Percentiles rank a stretch among this genome's conserved stretches.
phyloP scores from a whole-genome alignment of 2,329 filamentous ascomycete genomes.

The Fusarium sp. region DNA sequence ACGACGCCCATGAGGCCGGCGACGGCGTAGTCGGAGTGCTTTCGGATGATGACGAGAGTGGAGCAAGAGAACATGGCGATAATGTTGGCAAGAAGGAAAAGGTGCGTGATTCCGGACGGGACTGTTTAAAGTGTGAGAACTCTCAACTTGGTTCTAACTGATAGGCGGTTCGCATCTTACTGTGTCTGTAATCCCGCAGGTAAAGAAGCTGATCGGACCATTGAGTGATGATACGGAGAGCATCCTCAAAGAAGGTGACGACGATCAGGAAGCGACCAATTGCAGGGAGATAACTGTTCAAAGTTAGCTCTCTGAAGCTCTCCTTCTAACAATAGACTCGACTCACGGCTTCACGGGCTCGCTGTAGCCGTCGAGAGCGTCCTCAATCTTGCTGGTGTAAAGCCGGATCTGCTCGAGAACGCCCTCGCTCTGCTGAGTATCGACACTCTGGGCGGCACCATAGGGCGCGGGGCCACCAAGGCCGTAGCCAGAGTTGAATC shows the following conservation, averaged over 20 bases:
- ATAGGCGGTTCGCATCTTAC: constrained; percentile 63
- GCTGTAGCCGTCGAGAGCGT: constrained; percentile 83
- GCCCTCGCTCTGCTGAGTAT: constrained; percentile 68
- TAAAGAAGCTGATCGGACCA: constrained; percentile 95
- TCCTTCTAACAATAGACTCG: constrained; percentile 7
- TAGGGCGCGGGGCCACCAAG: constrained; percentile 75
- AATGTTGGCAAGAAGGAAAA: constrained; percentile 92
- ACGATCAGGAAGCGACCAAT: constrained; percentile 98
- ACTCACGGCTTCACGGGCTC: constrained; percentile 91
- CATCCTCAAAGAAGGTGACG: constrained; percentile 97
- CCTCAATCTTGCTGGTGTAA: constrained; percentile 98
- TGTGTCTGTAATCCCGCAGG: constrained; percentile 88
- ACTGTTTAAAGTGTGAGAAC: constrained; percentile 62
- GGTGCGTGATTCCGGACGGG: constrained; percentile 83
- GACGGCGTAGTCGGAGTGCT: constrained; percentile 92
- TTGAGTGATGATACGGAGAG: constrained; percentile 94
- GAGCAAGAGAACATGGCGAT: constrained; percentile 86
- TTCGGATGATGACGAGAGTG: constrained; percentile 85
- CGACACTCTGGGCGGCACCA: constrained; percentile 60
- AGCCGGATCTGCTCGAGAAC: constrained; percentile 84
- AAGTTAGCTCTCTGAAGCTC: constrained; percentile 31
- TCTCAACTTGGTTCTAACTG: background rate
- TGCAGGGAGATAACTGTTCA: constrained; percentile 81
- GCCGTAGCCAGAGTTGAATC: constrained; percentile 82
- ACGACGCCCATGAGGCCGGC: constrained; percentile 89